Conservation (phyloP, 31 red algal genomes). For the Porphyra umbilicalis region DNA sequence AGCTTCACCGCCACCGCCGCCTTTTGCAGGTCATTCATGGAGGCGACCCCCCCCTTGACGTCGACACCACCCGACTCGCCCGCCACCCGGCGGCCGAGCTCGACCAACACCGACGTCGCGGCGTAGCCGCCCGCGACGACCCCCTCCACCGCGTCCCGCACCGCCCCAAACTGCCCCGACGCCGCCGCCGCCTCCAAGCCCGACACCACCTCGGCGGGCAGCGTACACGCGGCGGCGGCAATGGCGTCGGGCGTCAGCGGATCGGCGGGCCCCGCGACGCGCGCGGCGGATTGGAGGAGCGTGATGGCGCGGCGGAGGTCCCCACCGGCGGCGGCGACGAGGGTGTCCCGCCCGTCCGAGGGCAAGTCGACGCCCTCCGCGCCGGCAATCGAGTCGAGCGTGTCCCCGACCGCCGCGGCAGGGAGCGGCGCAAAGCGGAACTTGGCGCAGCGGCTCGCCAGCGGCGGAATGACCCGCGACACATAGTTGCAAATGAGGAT, state of each 20-base stretch:
- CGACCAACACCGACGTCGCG: constrained; percentile 25
- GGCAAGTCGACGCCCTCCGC: constrained; percentile 35
- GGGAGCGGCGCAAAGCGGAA: constrained; percentile 75
- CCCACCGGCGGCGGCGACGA: constrained; percentile 35
- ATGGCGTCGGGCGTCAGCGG: constrained; percentile 30
- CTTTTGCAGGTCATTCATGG: constrained; percentile 73
- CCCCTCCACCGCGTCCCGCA: constrained; percentile 23
- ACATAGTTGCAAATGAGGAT: constrained; percentile 88
- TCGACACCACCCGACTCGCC: neutral
- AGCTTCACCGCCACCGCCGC: constrained; percentile 53
- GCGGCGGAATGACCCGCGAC: constrained; percentile 70
- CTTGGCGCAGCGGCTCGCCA: constrained; percentile 81
- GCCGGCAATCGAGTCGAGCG: constrained; percentile 23
- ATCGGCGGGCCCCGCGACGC: constrained; percentile 15
- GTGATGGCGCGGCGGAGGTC: constrained; percentile 81
- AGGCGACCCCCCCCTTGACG: constrained; percentile 1
- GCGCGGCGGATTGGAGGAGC: constrained; percentile 52
- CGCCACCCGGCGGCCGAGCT: constrained; percentile 25
- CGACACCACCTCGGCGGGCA: constrained; percentile 43
- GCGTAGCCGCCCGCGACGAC: constrained; percentile 57
- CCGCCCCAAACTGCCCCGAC: constrained; percentile 10
- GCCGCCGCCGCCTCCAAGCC: constrained; percentile 23
- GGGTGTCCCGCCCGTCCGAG: constrained; percentile 14
- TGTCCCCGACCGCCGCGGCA: constrained; percentile 14
- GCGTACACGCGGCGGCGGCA: constrained; percentile 51